These are phyloP conservation scores for Lasiodiplodia sp. DNA, from an alignment of 2,329 filamentous ascomycete species.

Conservation along the genomic window DNA sequence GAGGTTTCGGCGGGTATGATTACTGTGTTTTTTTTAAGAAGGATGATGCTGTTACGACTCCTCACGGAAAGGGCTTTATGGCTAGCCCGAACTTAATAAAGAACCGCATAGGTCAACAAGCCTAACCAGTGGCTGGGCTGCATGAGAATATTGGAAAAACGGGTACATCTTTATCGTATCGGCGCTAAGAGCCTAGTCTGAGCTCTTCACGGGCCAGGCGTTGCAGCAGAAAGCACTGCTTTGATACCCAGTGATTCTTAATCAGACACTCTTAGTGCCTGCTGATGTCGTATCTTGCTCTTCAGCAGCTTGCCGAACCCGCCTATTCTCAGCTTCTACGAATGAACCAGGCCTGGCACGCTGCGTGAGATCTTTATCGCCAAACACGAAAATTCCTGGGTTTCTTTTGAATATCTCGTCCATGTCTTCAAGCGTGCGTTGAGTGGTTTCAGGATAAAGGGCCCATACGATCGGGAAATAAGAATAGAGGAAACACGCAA, in stretches of 20 bases:
- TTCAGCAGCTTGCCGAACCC: conserved; percentile 31
- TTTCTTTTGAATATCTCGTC: conserved; percentile 38
- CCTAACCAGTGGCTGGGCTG: no score
- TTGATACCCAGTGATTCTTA: no score
- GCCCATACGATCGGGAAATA: conserved; percentile 38
- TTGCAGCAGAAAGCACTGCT: no score
- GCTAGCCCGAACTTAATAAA: no score
- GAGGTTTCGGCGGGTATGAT: conserved; percentile 24
- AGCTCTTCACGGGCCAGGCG: no score
- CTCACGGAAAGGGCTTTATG: no score
- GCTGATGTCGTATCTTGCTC: not conserved
- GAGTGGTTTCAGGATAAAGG: conserved; percentile 40
- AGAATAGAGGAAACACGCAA: conserved; percentile 37
- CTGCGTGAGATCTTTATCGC: conserved; percentile 36
- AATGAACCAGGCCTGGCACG: conserved; percentile 34
- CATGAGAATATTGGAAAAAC: no score
- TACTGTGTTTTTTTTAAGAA: no score
- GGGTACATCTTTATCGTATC: no score
- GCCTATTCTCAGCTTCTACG: conserved; percentile 35
- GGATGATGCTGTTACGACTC: no score
- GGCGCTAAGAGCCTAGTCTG: no score
- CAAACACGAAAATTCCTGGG: conserved; percentile 33
- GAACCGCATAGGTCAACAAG: no score
- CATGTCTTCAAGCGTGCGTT: conserved; percentile 40
- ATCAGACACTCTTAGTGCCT: not conserved